Conservation (phyloP, 176 grass and related monocot genomes). For the Eleusine indica region DNA sequence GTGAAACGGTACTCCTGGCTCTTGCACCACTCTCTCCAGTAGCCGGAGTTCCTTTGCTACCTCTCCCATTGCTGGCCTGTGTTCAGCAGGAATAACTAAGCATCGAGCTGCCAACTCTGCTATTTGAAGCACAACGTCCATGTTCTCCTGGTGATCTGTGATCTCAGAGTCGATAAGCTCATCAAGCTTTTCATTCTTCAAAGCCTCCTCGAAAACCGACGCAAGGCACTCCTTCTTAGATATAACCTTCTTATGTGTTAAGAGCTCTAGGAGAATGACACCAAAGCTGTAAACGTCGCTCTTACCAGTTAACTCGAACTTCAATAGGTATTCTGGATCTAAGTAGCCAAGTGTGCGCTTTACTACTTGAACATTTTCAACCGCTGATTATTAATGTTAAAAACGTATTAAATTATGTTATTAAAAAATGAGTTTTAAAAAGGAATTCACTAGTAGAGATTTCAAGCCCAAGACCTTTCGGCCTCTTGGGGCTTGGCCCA, state of each 20-base stretch:
- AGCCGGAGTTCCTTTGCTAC: background rate
- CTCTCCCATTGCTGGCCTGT: constrained; percentile 2
- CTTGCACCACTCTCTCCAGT: background rate
- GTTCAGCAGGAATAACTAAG: background rate
- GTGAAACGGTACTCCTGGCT: background rate
- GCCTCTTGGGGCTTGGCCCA: too few species aligned
- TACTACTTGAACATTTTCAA: background rate
- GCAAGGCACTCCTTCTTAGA: background rate
- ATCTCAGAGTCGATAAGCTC: constrained; percentile 5
- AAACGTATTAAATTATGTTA: too few species aligned
- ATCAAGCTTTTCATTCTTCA: background rate
- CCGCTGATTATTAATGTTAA: too few species aligned
- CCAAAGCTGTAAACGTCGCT: constrained; percentile 26
- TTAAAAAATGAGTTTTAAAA: too few species aligned
- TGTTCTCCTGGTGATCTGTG: background rate
- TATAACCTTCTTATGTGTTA: background rate
- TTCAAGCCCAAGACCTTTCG: too few species aligned
- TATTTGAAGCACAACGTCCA: background rate
- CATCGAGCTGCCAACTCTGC: background rate
- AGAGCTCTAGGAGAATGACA: constrained; percentile 19
- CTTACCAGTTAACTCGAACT: constrained; percentile 19
- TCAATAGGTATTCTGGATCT: constrained; percentile 25
- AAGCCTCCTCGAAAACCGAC: background rate
- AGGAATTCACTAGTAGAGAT: too few species aligned
- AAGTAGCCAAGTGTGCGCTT: constrained; percentile 23